Base-by-base conservation (phyloP, 441 rosid genomes). In the Gossypium armourianum region DNA sequence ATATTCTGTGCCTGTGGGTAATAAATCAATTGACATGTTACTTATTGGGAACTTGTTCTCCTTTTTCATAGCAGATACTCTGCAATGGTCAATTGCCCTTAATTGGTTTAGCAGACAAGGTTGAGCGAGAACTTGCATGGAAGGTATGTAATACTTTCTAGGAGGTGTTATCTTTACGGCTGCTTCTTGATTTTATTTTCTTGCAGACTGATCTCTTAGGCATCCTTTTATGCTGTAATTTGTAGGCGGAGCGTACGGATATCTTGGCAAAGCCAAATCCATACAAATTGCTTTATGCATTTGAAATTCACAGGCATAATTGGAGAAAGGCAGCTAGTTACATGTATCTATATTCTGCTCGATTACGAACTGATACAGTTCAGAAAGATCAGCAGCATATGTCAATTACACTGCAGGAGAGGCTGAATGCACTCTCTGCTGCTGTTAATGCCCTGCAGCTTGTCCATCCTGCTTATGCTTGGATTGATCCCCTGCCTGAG, bases 321-420 rank as follows among this genome's bases (percentile, higher is more conserved):
- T 95, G 99, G 99, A 83, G 91, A 78, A 86, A 74, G 81, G 97
- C 99, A 13, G 99, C 99, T 53, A 80, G 80, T 82, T 95, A 87
- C 83, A 86, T 95, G 60, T 95, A 92, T 78, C 86, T 80, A 28
- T 90, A 85, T 77, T 77, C 97, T 73, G 77, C 80, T 79, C 95
- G 97, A 69, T 81, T 95, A 82, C 86, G 86, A 84, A 84, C 75
- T 50, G 93, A 92, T 81, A 77, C 85, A 45, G 70, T 75, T 76
- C 58, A 78, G 71, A 86, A 81, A 70, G 93, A 92, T 81, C 74
- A 77, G 74, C 92, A 84, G 76, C 84, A 84, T 20, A 56, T 70
- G 68, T 84, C 92, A 54, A 62, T 83, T 54, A 76, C 76, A 57
- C 84, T 92, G 76, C 90, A 87, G 74, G 99, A 95, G 86, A 90